Evolutionary conservation across 805 yeast genomes (phyloP).

Genomic region (Lachancea meyersii): DNA sequence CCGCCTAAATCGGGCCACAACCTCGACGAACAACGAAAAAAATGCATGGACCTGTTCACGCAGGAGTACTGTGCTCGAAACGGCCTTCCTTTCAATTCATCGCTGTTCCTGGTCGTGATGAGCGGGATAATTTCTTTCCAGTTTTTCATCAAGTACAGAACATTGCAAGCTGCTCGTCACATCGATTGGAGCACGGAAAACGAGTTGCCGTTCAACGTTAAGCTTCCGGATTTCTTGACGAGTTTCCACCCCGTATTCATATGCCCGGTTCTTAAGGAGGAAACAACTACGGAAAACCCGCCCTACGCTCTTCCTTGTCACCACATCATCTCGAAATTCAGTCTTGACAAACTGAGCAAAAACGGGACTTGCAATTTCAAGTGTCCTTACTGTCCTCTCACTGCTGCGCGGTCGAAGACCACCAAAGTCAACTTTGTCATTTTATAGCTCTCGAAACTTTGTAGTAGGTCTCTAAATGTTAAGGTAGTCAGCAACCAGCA

Average conservation of each 20-base stretch:
- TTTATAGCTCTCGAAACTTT: slow-evolving; percentile 13
- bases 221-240: slow-evolving; percentile 45
- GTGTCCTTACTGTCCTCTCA: slow-evolving; percentile 67
- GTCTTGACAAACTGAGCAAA: slow-evolving; percentile 42
- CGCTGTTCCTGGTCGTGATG: slow-evolving; percentile 43
- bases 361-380: slow-evolving; percentile 45
- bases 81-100: slow-evolving; percentile 48
- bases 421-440: slow-evolving; percentile 40
- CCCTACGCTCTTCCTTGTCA: slow-evolving; percentile 58
- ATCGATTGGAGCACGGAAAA: slow-evolving; percentile 48
- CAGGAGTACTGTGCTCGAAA: slow-evolving; percentile 45
- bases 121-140: slow-evolving; percentile 53
- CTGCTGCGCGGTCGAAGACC: slow-evolving; percentile 38
- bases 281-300: slow-evolving; percentile 55
- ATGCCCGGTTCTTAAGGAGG: slow-evolving; percentile 66
- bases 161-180: slow-evolving; percentile 27
- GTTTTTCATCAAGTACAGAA: slow-evolving; percentile 43
- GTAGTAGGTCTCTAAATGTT: slow-evolving; percentile 16
- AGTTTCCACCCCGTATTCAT: slow-evolving; percentile 59
- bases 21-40: slow-evolving; percentile 19
- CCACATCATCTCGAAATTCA: slow-evolving; percentile 54
- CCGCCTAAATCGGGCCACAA: slow-evolving; percentile 15
- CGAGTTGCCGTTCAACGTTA: slow-evolving; percentile 59
- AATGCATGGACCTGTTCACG: slow-evolving; percentile 34
- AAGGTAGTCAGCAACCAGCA: slow-evolving; percentile 85